Evolutionary conservation across 2,329 filamentous ascomycete species (phyloP), one percentile per base, ranked within the genome.

Genomic region (Ceratocystis variospora): DNA sequence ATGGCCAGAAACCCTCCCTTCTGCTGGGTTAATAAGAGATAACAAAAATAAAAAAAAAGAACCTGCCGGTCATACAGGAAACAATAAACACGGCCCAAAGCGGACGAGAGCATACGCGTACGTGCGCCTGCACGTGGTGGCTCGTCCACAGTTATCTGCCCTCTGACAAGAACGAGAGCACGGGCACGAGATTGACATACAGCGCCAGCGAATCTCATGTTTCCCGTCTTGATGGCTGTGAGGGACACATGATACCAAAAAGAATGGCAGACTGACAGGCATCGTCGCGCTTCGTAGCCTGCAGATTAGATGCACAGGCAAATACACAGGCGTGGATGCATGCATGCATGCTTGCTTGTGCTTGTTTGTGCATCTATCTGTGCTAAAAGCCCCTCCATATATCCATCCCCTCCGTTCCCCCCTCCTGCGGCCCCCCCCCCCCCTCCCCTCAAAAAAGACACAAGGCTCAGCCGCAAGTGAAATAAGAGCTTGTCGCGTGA

Each of bases 1-100:
- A 19, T 59, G 55, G 55, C 55, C 15, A 31, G 55, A 59, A 37
- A 59, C 33, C 22, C 55, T 59, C 55, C 55, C 55, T n/a, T 33
- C 31, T 37, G 10, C 44, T 53, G 44, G 12, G n/a, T 15, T 31
- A 22, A n/a, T 50, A 31, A 31, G 12, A 65, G 33, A 31, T 4
- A 65, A 59, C 17, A 19, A 41, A 55, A 19, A 45, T 31, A 46
- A 6, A 59, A 46, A 46, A 57, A 33, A 31, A 22, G 53, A 41
- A 12, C 37, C 37, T 41, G 37, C 15, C 15, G 48, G 48, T 53
- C 5, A 53, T 53, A 53, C 22, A 22, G 37, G 37, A 53, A n/a
- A 53, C 48, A 53, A 53, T 3, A 53, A 53, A 28, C 37, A 41
- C 3, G 28, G 19, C 10, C 48, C 22, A 53, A 53, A n/a, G 12